Evolutionary conservation across 345 rosid species (phyloP), one percentile per base, ranked within the genome.

Genomic region (Camelina laxa): DNA sequence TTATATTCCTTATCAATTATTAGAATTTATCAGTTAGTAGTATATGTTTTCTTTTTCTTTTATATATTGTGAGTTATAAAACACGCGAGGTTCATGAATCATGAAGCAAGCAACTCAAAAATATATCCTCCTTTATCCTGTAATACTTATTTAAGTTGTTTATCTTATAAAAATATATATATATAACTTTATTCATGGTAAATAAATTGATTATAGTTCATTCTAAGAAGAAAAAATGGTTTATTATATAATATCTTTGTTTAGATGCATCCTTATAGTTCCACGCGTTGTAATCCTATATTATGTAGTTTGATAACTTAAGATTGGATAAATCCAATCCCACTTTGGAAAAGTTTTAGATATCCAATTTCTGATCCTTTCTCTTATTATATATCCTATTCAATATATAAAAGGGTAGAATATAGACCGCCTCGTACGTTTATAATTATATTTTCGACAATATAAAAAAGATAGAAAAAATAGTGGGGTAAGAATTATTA

Each of bases 31-130:
- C 13, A 45, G 4, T 30, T n/a, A n/a, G n/a, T n/a, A n/a, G n/a
- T 48, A 17, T 31, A 30, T 13, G 64, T 30, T 36, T 9, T 33
- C 36, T 33, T 70, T 70, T 31, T 48, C 6, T 3, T 6, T 70
- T 31, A 20, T 57, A 56, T 45, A 44, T 42, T 11, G 16, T 47
- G 30, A 20, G 53, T 39, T 13, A 54, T 12, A 4, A 27, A 15
- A 33, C 27, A 58, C 33, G 61, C 41, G 19, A 71, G 47, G 30
- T 50, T 61, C 74, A 22, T 47, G 21, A 9, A 38, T 61, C 74
- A 22, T 47, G 21, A 9, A 38, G 41, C 11, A 35, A 47, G 35
- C 30, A 60, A 24, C 41, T 22, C 50, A n/a, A 60, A 38, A 38
- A 12, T 15, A 33, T 35, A 58, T 69, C 5, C 2, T 56, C 7